Base-by-base conservation (phyloP, 768 basidiomycete genomes). In the Tricholoma flavovirens region DNA sequence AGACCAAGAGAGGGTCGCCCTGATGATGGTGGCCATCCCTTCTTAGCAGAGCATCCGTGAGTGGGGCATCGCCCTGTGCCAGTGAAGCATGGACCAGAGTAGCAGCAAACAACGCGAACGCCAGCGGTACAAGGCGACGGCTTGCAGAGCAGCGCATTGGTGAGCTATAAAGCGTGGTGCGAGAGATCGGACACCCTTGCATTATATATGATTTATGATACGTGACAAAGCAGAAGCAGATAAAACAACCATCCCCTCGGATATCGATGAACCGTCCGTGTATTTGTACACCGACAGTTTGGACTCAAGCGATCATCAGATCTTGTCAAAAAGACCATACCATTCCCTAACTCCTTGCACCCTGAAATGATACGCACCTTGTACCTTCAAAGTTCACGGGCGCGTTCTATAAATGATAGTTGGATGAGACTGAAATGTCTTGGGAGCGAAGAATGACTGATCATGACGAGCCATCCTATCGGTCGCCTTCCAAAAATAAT, bases 1-100 rank as follows among this genome's bases (percentile, higher is more conserved):
- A 74, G 57, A 79, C 73, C n/a, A 77, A 60, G 22, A 83, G 60
- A 12, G 86, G 85, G 4, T 75, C 76, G 1, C 65, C 77, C 55
- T 73, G 72, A 54, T 74, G 71, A 64, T 82, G 84, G 56, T 81
- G 81, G 55, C 67, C 75, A 60, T 70, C 71, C 42, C 67, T 65
- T 6, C 62, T 40, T 24, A 59, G 57, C 21, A 62, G 62, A 36
- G 40, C 36, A 15, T 57, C 55, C 55, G 62, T 58, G 52, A 61
- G 51, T 15, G 60, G 59, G 10, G 60, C 53, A 43, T 57, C 43
- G 21, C 14, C 29, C 3, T 1, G 43, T 5, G 17, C 22, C 8
- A 43, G 15, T 0, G 60, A 54, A 43, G 62, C 61, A 40, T 67
- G 60, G 43, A 64, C 61, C 15, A 53, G 52, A 54, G 49, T 60